phyloP scores from a whole-genome alignment of 352 stramenopile genomes.

The Pythium phragmiticola region DNA sequence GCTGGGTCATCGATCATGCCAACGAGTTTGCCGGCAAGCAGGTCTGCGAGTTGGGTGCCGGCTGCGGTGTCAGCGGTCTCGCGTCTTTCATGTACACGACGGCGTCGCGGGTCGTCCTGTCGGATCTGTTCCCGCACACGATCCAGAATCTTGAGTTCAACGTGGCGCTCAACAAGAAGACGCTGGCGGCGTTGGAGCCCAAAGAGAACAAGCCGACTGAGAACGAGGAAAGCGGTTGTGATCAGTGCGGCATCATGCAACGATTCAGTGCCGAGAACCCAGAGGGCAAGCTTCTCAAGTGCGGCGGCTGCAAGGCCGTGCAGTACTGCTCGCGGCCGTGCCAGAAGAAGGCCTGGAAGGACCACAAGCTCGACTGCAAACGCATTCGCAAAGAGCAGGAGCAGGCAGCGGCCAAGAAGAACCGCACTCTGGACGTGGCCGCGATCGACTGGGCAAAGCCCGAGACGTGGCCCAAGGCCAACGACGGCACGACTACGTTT shows the following conservation, averaged over 20 bases:
- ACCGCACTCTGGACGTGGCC: constrained; percentile 51
- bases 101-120: constrained; percentile 74
- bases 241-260: constrained; percentile 69
- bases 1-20: constrained; percentile 76
- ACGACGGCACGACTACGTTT: constrained; percentile 37
- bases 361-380: constrained; percentile 84
- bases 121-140: constrained; percentile 81
- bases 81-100: constrained; percentile 78
- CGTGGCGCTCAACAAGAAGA: constrained; percentile 64
- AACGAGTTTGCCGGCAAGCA: constrained; percentile 64
- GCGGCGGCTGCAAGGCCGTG: constrained; percentile 63
- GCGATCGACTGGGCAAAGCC: constrained; percentile 81
- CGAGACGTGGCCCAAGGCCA: constrained; percentile 59
- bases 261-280: constrained; percentile 78
- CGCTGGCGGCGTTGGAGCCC: neutral
- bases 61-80: constrained; percentile 81
- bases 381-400: constrained; percentile 46
- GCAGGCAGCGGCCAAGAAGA: constrained; percentile 3
- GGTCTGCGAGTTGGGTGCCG: constrained; percentile 81
- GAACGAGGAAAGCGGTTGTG: constrained; percentile 46
- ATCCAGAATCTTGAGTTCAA: constrained; percentile 84
- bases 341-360: constrained; percentile 86
- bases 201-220: constrained; percentile 16
- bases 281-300: constrained; percentile 87
- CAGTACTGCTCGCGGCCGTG: constrained; percentile 85